These are phyloP conservation scores for Lactifluus pinguis DNA, from an alignment of 768 basidiomycete species.

Conservation along the genomic window DNA sequence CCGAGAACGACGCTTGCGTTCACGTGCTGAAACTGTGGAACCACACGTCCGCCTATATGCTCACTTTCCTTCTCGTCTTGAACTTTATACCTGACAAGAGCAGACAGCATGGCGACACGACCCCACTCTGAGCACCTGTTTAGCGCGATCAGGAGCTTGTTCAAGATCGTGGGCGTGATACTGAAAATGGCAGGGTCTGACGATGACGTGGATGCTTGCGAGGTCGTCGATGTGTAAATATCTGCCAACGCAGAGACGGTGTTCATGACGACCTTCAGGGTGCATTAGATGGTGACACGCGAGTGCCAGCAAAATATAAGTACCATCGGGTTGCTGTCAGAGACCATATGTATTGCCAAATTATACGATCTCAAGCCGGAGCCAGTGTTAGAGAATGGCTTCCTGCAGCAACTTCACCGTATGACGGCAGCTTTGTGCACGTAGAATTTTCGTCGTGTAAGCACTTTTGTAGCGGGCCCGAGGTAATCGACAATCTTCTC, in stretches of 20 bases:
- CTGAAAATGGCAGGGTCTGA: constrained; percentile 63
- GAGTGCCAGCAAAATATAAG: constrained; percentile 19
- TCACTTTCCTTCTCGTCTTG: constrained; percentile 92
- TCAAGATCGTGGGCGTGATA: constrained; percentile 77
- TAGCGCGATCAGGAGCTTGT: constrained; percentile 86
- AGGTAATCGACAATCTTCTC: constrained; percentile 99
- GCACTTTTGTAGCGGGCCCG: constrained; percentile 89
- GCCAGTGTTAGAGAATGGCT: constrained; percentile 89
- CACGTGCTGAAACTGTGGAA: constrained; percentile 96
- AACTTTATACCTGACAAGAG: constrained; percentile 74
- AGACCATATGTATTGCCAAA: constrained; percentile 85
- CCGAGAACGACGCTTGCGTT: constrained; percentile 96
- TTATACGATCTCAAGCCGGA: no score
- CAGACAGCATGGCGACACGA: constrained; percentile 84
- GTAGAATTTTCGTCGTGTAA: constrained; percentile 92
- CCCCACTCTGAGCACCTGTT: constrained; percentile 99
- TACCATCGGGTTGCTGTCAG: constrained; percentile 97
- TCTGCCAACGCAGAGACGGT: constrained; percentile 90
- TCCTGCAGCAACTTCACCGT: constrained; percentile 72
- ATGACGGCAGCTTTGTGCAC: constrained; percentile 96
- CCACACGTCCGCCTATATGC: constrained; percentile 96
- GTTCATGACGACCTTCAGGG: constrained; percentile 87
- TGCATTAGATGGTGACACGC: not conserved
- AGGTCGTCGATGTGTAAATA: constrained; percentile 68
- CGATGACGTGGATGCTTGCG: constrained; percentile 43